Conservation (phyloP, 2,329 filamentous ascomycete species). For the Aspergillus arachidicola region DNA sequence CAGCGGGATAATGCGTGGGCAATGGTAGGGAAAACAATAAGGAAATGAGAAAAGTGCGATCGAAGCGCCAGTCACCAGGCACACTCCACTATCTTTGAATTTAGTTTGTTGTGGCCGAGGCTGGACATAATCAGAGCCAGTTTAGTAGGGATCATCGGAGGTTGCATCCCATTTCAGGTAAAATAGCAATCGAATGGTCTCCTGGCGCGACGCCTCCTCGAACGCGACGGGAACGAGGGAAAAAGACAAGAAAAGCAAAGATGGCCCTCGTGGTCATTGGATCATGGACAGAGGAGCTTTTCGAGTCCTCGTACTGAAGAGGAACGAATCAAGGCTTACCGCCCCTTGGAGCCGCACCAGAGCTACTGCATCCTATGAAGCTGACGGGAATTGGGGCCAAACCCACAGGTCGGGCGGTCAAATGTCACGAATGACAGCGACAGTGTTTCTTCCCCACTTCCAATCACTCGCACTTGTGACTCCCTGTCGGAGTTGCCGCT, state of each 20-base stretch:
- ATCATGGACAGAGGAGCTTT: neutral
- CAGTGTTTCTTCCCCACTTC: neutral
- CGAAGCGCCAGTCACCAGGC: slow-evolving; percentile 1
- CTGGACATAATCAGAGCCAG: neutral
- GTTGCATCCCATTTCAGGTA: neutral
- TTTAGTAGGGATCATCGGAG: slow-evolving; percentile 5
- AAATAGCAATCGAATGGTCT: neutral
- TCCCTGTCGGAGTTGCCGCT: neutral
- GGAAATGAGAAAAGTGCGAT: slow-evolving; percentile 1
- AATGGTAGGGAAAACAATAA: neutral
- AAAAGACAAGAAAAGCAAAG: slow-evolving; percentile 10
- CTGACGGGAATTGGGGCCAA: neutral
- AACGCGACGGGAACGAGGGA: neutral
- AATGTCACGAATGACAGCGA: neutral
- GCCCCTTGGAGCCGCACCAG: neutral
- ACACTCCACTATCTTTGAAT: slow-evolving; percentile 2
- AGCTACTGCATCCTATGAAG: slow-evolving; percentile 1
- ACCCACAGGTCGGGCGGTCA: neutral
- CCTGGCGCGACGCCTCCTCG: neutral
- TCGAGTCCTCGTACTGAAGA: neutral
- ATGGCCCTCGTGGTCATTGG: neutral
- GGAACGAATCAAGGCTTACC: neutral
- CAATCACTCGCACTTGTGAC: neutral
- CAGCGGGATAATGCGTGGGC: neutral
- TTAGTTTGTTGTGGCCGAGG: slow-evolving; percentile 7